These are phyloP conservation scores for Austroboletus eburneus DNA, from an alignment of 768 basidiomycete genomes.

Conservation along the genomic window DNA sequence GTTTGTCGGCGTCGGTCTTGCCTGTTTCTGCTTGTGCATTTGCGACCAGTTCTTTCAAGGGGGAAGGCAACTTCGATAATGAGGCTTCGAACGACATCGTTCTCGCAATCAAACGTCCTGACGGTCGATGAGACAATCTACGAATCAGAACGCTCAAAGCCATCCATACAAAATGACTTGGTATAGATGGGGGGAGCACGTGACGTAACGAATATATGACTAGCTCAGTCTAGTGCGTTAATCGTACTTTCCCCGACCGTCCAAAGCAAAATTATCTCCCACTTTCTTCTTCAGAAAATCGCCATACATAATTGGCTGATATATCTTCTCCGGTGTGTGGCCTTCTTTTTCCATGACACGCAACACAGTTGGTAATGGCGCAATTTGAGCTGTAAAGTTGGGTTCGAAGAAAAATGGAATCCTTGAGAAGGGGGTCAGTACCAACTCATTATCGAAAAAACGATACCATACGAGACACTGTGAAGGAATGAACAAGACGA, in stretches of 20 bases:
- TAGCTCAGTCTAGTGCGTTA: background rate
- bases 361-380: slow-evolving; percentile 59
- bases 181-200: slow-evolving; percentile 21
- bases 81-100: slow-evolving; percentile 53
- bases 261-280: slow-evolving; percentile 59
- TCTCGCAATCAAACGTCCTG: slow-evolving; percentile 14
- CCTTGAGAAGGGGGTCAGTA: slow-evolving; percentile 34
- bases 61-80: slow-evolving; percentile 42
- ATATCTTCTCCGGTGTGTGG: slow-evolving; percentile 25
- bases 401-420: slow-evolving; percentile 96
- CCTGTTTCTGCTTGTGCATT: slow-evolving; percentile 41
- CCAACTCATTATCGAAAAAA: background rate
- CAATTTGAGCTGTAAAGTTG: slow-evolving; percentile 67
- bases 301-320: slow-evolving; percentile 64
- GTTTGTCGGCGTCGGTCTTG: slow-evolving; percentile 55
- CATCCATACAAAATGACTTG: slow-evolving; percentile 10
- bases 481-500: slow-evolving; percentile 7
- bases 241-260: slow-evolving; percentile 34
- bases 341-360: slow-evolving; percentile 29
- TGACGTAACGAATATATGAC: slow-evolving; percentile 15
- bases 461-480: slow-evolving; percentile 65
- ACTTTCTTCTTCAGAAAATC: slow-evolving; percentile 76
- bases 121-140: slow-evolving; percentile 22
- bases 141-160: slow-evolving; percentile 14
- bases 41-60: slow-evolving; percentile 54